Evolutionary conservation across 2,329 filamentous ascomycete species (phyloP).

Genomic region (Hymenoscyphus scutula): DNA sequence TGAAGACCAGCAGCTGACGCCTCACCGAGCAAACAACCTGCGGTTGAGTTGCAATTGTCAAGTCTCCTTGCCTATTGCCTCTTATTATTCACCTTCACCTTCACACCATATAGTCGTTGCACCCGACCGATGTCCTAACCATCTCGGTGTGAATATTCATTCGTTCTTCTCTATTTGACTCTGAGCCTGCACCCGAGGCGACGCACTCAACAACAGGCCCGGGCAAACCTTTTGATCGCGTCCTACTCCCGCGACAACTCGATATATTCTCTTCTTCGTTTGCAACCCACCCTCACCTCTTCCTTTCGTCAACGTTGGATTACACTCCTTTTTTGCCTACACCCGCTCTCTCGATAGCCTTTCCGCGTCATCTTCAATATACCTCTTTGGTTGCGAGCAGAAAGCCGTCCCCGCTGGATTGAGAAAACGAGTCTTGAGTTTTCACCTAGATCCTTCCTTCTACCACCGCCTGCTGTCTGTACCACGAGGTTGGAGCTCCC

Average conservation of each 20-base stretch:
- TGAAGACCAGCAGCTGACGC: background rate
- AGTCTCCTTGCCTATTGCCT: background rate
- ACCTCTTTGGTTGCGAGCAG: background rate
- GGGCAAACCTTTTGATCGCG: too few species aligned
- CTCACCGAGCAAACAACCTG: background rate
- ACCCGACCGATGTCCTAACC: too few species aligned
- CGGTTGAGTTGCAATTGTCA: background rate
- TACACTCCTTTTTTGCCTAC: background rate
- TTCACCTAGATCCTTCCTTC: background rate
- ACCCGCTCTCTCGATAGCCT: background rate
- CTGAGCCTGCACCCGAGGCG: too few species aligned
- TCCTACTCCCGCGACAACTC: too few species aligned
- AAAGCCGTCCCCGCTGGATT: background rate
- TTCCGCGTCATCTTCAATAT: background rate
- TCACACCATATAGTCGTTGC: too few species aligned
- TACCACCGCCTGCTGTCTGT: background rate
- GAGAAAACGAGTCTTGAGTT: background rate
- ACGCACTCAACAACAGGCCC: too few species aligned
- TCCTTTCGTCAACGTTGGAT: background rate
- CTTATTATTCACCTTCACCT: background rate
- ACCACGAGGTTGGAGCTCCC: background rate
- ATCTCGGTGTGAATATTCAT: too few species aligned
- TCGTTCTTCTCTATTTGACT: too few species aligned
- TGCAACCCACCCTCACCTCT: background rate
- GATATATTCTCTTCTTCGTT: too few species aligned